Percentiles rank a stretch among this genome's conserved stretches.
Evolutionary conservation across 2,329 filamentous ascomycete genomes (phyloP).

Genomic region (Penicillium sp.): DNA sequence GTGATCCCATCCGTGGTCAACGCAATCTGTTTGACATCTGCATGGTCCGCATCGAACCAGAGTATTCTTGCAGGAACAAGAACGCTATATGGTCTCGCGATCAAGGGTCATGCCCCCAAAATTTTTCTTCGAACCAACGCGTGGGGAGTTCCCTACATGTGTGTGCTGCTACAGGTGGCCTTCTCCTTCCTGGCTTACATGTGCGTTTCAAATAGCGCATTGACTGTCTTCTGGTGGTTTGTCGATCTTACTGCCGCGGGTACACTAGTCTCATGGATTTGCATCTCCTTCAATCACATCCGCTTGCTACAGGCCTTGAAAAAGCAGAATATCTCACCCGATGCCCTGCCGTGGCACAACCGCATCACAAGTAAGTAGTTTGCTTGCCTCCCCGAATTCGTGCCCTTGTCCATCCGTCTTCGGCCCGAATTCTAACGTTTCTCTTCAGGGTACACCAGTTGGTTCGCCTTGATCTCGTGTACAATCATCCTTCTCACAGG

Average conservation of each 20-base stretch:
- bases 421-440: slow-evolving; percentile 7
- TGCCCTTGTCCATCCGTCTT: too few relatives aligned
- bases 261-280: slow-evolving; percentile 58
- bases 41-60: slow-evolving; percentile 64
- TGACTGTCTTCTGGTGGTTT: slow-evolving; percentile 62
- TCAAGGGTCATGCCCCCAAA: slow-evolving; percentile 48
- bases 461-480: slow-evolving; percentile 53
- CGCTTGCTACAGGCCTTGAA: slow-evolving; percentile 51
- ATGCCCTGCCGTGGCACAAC: slow-evolving; percentile 57
- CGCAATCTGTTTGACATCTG: slow-evolving; percentile 66
- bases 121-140: slow-evolving; percentile 38
- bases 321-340: slow-evolving; percentile 48
- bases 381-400: too few relatives aligned
- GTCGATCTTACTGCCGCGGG: slow-evolving; percentile 57
- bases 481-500: slow-evolving; percentile 63
- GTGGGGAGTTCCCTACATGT: slow-evolving; percentile 42
- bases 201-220: slow-evolving; percentile 43
- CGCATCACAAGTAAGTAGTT: slow-evolving; percentile 52
- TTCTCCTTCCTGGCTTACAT: slow-evolving; percentile 44
- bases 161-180: slow-evolving; percentile 35
- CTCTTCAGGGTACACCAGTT: slow-evolving; percentile 54
- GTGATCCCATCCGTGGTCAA: slow-evolving; percentile 69
- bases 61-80: slow-evolving; percentile 53
- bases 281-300: slow-evolving; percentile 56
- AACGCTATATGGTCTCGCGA: slow-evolving; percentile 44